phyloP scores from a whole-genome alignment of 441 rosid species.

The Croton laevigatus region DNA sequence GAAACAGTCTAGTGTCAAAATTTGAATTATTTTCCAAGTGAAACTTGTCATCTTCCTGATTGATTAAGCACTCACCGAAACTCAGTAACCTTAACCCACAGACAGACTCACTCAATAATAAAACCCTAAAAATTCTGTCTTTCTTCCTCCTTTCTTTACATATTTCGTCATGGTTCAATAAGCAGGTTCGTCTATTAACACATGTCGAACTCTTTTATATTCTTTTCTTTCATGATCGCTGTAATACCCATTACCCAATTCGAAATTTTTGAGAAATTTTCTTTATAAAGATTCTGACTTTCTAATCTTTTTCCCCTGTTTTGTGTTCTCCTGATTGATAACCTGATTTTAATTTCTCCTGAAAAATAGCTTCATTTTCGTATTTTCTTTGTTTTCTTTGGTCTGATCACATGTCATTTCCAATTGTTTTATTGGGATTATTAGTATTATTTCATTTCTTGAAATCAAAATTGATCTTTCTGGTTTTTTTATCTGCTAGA shows the following conservation, averaged over 20 bases:
- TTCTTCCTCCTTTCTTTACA: conserved; percentile 1
- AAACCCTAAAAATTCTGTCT: conserved; percentile 16
- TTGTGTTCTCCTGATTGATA: background rate
- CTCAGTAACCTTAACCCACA: conserved; percentile 2
- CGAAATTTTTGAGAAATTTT: background rate
- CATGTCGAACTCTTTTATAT: background rate
- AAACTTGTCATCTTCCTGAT: conserved; percentile 28
- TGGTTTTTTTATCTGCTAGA: conserved; percentile 23
- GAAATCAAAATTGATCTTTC: conserved; percentile 16
- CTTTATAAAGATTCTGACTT: background rate
- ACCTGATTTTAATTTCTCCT: background rate
- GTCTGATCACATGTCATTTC: conserved; percentile 14
- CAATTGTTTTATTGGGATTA: conserved; percentile 2
- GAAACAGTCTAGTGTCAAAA: conserved; percentile 10
- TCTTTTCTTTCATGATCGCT: background rate
- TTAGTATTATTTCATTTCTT: background rate
- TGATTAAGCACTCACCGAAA: conserved; percentile 22
- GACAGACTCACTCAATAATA: background rate
- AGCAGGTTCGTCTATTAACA: conserved; percentile 23
- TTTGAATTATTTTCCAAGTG: background rate
- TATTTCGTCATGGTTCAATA: background rate
- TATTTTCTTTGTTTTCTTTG: conserved; percentile 21
- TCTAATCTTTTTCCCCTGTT: background rate
- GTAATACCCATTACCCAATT: background rate
- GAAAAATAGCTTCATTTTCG: conserved; percentile 6